Evolutionary conservation across 2,329 filamentous ascomycete species (phyloP).

Genomic region (Penicillium sp.): DNA sequence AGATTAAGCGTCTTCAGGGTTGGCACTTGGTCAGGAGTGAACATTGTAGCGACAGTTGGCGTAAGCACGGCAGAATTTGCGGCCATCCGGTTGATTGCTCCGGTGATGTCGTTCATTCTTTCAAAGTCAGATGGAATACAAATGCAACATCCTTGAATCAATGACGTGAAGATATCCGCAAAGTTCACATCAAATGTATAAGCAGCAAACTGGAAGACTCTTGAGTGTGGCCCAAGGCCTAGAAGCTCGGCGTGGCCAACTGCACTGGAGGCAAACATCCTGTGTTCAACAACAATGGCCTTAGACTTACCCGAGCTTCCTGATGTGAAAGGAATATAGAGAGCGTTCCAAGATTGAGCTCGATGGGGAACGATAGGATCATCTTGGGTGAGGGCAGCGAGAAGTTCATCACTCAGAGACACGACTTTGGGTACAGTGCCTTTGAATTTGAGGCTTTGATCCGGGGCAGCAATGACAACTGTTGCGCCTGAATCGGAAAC

Average conservation of each 20-base stretch:
- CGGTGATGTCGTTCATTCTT: slow-evolving; percentile 3
- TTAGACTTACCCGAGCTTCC: slow-evolving; percentile 49
- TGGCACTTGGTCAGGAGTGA: not conserved
- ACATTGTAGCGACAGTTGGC: not conserved
- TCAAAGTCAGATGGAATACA: slow-evolving; percentile 46
- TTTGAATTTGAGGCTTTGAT: too few species aligned
- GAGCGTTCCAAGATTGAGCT: slow-evolving; percentile 10
- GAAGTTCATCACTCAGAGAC: too few species aligned
- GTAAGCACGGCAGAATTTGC: not conserved
- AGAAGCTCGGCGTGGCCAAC: not conserved
- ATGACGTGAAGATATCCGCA: slow-evolving; percentile 4
- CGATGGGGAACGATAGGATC: too few species aligned
- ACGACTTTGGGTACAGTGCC: too few species aligned
- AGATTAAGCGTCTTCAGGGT: not conserved
- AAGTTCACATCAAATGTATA: slow-evolving; percentile 11
- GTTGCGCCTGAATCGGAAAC: too few species aligned
- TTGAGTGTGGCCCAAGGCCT: not conserved
- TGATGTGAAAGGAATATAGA: slow-evolving; percentile 48
- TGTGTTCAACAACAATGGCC: slow-evolving; percentile 40
- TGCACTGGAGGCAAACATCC: slow-evolving; percentile 31
- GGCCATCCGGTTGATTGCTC: too few species aligned
- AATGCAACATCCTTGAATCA: slow-evolving; percentile 39
- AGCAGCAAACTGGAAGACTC: slow-evolving; percentile 11
- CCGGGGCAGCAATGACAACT: too few species aligned
- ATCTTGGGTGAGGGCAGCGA: too few species aligned